These are phyloP conservation scores for Aspergillus ellipticus DNA, from an alignment of 495 filamentous ascomycete species.

Conservation along the genomic window DNA sequence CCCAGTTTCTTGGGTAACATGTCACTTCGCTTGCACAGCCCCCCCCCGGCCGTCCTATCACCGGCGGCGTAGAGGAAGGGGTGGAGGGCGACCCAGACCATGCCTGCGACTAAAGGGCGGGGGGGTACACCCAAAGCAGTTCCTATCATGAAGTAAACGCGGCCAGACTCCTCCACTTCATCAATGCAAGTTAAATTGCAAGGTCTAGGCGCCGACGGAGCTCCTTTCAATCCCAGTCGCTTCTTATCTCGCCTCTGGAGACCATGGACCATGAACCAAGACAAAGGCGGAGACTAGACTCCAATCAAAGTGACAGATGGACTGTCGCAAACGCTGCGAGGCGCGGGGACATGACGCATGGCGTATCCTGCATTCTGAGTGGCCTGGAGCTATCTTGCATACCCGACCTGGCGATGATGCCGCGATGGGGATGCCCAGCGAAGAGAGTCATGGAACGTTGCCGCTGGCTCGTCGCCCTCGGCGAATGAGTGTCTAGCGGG, in stretches of 20 bases:
- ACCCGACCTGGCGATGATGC: too few species aligned
- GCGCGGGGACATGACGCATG: background rate
- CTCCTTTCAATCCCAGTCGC: background rate
- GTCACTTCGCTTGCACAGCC: background rate
- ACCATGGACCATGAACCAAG: background rate
- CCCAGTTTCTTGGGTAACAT: background rate
- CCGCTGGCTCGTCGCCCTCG: background rate
- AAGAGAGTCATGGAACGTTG: background rate
- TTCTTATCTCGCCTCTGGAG: background rate
- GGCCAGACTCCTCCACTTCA: background rate
- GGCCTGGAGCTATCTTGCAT: background rate
- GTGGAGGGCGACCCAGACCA: background rate
- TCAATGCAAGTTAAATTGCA: background rate
- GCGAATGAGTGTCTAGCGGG: background rate
- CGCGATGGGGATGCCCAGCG: background rate
- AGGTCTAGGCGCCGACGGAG: background rate
- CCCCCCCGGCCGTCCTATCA: background rate
- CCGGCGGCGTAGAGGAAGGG: background rate
- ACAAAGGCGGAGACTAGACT: background rate
- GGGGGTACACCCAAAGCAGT: background rate
- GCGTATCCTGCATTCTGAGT: background rate
- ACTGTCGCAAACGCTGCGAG: background rate
- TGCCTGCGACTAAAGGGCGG: background rate
- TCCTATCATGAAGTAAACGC: background rate
- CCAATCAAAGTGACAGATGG: background rate